Evolutionary conservation across 2,329 filamentous ascomycete genomes (phyloP).

Genomic region (Polychaeton citri): DNA sequence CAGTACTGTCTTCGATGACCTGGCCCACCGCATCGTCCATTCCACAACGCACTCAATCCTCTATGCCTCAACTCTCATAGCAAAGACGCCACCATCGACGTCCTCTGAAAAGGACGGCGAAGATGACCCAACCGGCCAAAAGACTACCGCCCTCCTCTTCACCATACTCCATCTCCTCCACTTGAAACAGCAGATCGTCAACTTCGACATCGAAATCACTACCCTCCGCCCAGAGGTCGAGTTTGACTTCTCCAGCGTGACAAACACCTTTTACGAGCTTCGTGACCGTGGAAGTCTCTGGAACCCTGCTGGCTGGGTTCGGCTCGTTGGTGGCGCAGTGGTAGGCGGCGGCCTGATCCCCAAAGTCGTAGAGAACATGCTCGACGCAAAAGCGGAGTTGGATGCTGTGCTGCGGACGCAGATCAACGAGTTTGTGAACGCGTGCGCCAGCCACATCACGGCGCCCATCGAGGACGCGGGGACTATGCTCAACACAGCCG

Average conservation of each 20-base stretch:
- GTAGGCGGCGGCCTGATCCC: slow-evolving; percentile 42
- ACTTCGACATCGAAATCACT: slow-evolving; percentile 78
- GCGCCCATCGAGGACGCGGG: slow-evolving; percentile 22
- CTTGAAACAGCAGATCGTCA: slow-evolving; percentile 89
- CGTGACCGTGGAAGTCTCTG: slow-evolving; percentile 52
- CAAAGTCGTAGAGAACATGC: slow-evolving; percentile 57
- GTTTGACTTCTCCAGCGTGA: slow-evolving; percentile 53
- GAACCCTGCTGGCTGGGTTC: slow-evolving; percentile 49
- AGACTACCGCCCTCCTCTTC: slow-evolving; percentile 67
- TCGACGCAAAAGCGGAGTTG: slow-evolving; percentile 56
- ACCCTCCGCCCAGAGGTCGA: slow-evolving; percentile 43
- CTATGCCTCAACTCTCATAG: slow-evolving; percentile 54
- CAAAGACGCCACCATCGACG: slow-evolving; percentile 33
- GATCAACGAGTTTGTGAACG: slow-evolving; percentile 53
- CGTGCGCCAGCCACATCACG: slow-evolving; percentile 45
- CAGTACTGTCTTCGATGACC: slow-evolving; percentile 55
- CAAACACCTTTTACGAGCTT: slow-evolving; percentile 54
- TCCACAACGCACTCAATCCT: slow-evolving; percentile 77
- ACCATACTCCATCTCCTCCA: slow-evolving; percentile 89
- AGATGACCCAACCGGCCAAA: slow-evolving; percentile 34
- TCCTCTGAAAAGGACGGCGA: not conserved
- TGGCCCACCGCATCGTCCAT: slow-evolving; percentile 72
- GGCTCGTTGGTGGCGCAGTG: slow-evolving; percentile 35
- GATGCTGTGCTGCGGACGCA: slow-evolving; percentile 48
- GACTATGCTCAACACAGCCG: not conserved